These are phyloP conservation scores for Incumbomyces delicatus DNA, from an alignment of 2,329 filamentous ascomycete species.

Conservation along the genomic window DNA sequence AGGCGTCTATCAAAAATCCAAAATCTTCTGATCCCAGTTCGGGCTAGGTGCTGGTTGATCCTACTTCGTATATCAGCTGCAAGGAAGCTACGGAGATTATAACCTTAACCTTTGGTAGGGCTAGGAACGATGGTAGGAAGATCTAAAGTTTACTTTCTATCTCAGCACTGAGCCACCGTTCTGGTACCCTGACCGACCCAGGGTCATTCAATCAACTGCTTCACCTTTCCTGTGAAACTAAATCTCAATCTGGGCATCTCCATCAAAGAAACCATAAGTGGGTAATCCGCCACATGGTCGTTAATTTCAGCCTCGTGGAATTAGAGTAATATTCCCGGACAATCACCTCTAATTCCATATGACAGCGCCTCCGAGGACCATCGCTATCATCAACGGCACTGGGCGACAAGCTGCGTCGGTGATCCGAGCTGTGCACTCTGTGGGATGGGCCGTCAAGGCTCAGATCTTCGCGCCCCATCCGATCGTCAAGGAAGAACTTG, in stretches of 20 bases:
- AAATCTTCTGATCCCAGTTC: neutral
- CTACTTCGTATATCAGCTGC: too few relatives aligned
- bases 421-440: constrained; percentile 83
- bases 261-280: too few relatives aligned
- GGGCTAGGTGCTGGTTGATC: neutral
- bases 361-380: constrained; percentile 50
- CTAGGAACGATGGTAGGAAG: neutral
- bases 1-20: neutral
- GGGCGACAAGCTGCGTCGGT: constrained; percentile 93
- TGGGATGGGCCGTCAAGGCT: constrained; percentile 86
- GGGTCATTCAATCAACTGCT: too few relatives aligned
- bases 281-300: too few relatives aligned
- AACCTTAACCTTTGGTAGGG: too few relatives aligned
- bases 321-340: neutral
- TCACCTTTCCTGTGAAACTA: too few relatives aligned
- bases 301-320: neutral
- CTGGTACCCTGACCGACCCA: too few relatives aligned
- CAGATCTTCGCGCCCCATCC: constrained; percentile 82
- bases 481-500: constrained; percentile 78
- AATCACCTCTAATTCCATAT: constrained; percentile 9
- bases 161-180: too few relatives aligned
- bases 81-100: too few relatives aligned
- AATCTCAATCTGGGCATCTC: too few relatives aligned
- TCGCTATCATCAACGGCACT: constrained; percentile 90
- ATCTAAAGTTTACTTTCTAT: too few relatives aligned